Conservation (phyloP, 805 yeast species). For the Nakazawaea pomicola region DNA sequence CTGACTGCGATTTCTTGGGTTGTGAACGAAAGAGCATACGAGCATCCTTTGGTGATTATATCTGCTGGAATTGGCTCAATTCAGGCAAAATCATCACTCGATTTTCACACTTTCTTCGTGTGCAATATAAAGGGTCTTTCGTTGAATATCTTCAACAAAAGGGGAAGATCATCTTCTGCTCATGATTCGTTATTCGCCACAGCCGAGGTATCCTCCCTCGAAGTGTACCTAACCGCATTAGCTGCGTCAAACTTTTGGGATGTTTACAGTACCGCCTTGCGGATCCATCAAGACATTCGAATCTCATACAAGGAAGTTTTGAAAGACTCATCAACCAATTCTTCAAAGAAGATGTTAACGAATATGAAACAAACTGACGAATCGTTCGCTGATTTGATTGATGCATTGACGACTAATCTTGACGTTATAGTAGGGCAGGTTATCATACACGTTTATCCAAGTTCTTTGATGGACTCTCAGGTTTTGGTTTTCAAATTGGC, state of each 20-base stretch:
- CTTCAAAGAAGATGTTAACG: conserved; percentile 13
- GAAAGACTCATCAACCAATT: conserved; percentile 42
- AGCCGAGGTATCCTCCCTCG: conserved; percentile 44
- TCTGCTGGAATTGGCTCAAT: conserved; percentile 52
- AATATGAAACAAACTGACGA: conserved; percentile 15
- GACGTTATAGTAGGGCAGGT: conserved; percentile 55
- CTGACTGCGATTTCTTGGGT: conserved; percentile 75
- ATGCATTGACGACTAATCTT: conserved; percentile 59
- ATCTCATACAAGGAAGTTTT: conserved; percentile 73
- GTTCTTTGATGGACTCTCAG: conserved; percentile 71
- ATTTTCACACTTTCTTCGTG: conserved; percentile 79
- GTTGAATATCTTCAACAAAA: conserved; percentile 64
- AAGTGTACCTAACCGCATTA: conserved; percentile 71
- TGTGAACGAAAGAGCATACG: conserved; percentile 34
- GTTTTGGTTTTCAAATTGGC: conserved; percentile 63
- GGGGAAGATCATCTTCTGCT: conserved; percentile 36
- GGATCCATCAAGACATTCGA: conserved; percentile 70
- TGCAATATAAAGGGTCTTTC: conserved; percentile 43
- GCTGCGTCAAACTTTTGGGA: conserved; percentile 82
- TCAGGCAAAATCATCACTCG: conserved; percentile 65
- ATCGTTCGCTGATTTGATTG: conserved; percentile 23
- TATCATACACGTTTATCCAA: conserved; percentile 71
- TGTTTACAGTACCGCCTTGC: conserved; percentile 60
- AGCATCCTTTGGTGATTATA: conserved; percentile 63
- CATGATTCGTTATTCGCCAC: conserved; percentile 60